Evolutionary conservation across 1,284 basidiomycete species (phyloP), one percentile per base, ranked within the genome.

Genomic region (Trametes polyzona): DNA sequence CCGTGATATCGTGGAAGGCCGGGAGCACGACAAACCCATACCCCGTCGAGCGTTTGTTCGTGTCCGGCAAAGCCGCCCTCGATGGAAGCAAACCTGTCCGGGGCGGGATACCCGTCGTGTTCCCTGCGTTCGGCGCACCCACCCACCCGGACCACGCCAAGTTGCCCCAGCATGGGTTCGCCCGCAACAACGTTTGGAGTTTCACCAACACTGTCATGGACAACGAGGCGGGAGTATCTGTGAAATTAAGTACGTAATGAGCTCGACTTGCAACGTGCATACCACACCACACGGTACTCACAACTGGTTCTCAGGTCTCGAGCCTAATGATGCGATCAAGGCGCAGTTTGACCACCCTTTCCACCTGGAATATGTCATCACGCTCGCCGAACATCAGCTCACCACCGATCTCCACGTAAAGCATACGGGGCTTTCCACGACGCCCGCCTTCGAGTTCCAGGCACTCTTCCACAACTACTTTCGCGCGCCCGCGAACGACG

Each of bases 381-480:
- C 91, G 4, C 76, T 96, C 51, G 78, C 83, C 6, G 84, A 83
- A 59, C 83, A 92, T 69, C 83, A 91, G 69, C 77, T 96, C 56
- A 84, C 81, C 63, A 92, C 90, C 30, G 87, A 90, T 69, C 76
- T 96, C 11, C 88, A 92, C 69, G 87, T 96, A 57, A 80, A 79
- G 60, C 95, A 95, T 69, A 79, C 81, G 0, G 83, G 83, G 6
- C 67, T 76, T 0, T 75, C 80, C 23, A 69, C 69, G 59, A 59
- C 73, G 0, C 75, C 81, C 51, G 62, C 72, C 3, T 81, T 95
- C 49, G 85, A 87, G 68, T 96, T 95, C 77, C 94, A 96, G 73
- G 88, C 92, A 1, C 78, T 96, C 32, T 80, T 96, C 55, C 94
- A 96, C 73, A 93, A 83, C 53, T 96, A 96, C 73, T 80, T 95